These are phyloP conservation scores for Capronia epimyces DNA, from an alignment of 2,329 filamentous ascomycete genomes.

Conservation along the genomic window DNA sequence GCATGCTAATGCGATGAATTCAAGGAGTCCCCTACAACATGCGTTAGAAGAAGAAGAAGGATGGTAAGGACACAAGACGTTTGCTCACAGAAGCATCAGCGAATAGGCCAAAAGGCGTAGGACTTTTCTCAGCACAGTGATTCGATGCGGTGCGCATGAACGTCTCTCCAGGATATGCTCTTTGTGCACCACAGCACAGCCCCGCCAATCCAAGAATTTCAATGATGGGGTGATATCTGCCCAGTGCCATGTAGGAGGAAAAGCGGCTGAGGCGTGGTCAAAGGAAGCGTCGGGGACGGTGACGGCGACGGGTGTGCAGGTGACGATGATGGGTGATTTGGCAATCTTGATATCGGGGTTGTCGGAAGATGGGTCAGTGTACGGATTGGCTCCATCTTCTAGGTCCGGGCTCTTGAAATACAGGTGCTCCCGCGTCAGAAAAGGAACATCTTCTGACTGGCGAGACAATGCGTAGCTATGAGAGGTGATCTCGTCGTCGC, in stretches of 20 bases:
- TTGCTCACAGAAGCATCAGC: slow-evolving; percentile 26
- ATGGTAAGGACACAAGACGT: background rate
- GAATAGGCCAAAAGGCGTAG: slow-evolving; percentile 20
- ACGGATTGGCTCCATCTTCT: slow-evolving; percentile 19
- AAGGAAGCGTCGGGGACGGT: background rate
- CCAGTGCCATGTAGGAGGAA: slow-evolving; percentile 12
- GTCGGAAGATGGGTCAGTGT: slow-evolving; percentile 8
- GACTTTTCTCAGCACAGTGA: slow-evolving; percentile 14
- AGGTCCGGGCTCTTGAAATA: slow-evolving; percentile 13
- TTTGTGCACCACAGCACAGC: slow-evolving; percentile 4
- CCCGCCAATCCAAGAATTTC: slow-evolving; percentile 1
- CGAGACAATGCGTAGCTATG: slow-evolving; percentile 7
- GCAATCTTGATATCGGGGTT: slow-evolving; percentile 6
- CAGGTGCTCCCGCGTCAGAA: slow-evolving; percentile 20
- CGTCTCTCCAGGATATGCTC: slow-evolving; percentile 4
- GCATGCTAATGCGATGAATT: slow-evolving; percentile 38
- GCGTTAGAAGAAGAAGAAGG: slow-evolving; percentile 1
- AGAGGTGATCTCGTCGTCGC: background rate
- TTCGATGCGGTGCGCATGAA: slow-evolving; percentile 4
- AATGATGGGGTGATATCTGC: slow-evolving; percentile 5
- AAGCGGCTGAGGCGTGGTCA: slow-evolving; percentile 1
- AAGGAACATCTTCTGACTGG: slow-evolving; percentile 18
- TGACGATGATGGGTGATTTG: slow-evolving; percentile 16
- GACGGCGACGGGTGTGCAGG: slow-evolving; percentile 1
- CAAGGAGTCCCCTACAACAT: slow-evolving; percentile 34